Conservation (phyloP, 2,329 filamentous ascomycete genomes). For the Beauveria bassiana region DNA sequence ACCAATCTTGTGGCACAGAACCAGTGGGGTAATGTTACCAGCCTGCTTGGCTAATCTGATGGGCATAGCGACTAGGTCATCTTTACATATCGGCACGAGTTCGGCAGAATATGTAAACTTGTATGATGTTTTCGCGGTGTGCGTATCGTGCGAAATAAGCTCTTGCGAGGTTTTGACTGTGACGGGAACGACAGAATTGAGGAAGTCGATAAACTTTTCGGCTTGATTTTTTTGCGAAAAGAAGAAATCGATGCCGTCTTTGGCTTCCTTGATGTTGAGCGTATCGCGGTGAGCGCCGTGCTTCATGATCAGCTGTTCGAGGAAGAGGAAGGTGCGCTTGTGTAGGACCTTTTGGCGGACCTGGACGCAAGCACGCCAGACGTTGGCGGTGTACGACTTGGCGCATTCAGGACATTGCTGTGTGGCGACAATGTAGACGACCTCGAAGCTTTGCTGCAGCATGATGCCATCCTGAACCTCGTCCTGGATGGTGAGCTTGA, state of each 20-base stretch:
- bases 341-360: constrained; percentile 95
- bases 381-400: constrained; percentile 95
- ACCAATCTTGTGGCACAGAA: constrained; percentile 80
- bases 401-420: constrained; percentile 93
- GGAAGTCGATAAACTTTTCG: constrained; percentile 85
- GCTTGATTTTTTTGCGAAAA: constrained; percentile 85
- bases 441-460: constrained; percentile 91
- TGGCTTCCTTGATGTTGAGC: constrained; percentile 96
- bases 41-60: constrained; percentile 79
- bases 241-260: constrained; percentile 94
- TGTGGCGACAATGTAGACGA: constrained; percentile 81
- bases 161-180: constrained; percentile 71
- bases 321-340: constrained; percentile 65
- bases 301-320: constrained; percentile 94
- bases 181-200: constrained; percentile 73
- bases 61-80: constrained; percentile 89
- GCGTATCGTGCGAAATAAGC: constrained; percentile 85
- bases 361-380: constrained; percentile 89
- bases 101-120: constrained; percentile 91
- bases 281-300: constrained; percentile 86
- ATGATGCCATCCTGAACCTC: constrained; percentile 54
- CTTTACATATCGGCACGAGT: constrained; percentile 91
- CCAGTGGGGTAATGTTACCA: constrained; percentile 82
- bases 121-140: constrained; percentile 85
- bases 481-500: constrained; percentile 90